phyloP scores from a whole-genome alignment of 768 basidiomycete species.

The Psilocybe cubensis region DNA sequence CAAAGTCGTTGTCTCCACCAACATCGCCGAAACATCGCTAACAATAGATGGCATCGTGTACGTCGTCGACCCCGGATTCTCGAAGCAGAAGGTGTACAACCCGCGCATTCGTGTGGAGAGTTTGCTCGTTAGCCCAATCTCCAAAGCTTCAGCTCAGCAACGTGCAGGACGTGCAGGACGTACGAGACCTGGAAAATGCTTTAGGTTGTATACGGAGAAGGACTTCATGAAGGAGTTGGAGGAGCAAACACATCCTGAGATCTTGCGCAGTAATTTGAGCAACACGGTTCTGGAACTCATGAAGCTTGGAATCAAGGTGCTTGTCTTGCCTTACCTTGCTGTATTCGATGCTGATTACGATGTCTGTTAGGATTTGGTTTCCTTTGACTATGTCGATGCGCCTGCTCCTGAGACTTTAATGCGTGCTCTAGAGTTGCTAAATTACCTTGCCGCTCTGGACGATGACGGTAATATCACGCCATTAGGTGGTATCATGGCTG shows the following conservation, averaged over 20 bases:
- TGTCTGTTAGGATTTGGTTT: conserved; percentile 69
- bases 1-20: conserved; percentile 94
- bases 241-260: conserved; percentile 98
- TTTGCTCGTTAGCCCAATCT: conserved; percentile 91
- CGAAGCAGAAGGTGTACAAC: conserved; percentile 98
- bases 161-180: conserved; percentile 95
- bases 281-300: conserved; percentile 93
- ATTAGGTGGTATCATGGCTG: conserved; percentile 91
- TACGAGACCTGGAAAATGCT: conserved; percentile 96
- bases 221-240: conserved; percentile 96
- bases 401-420: conserved; percentile 96
- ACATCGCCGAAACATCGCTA: conserved; percentile 96
- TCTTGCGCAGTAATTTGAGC: conserved; percentile 89
- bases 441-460: conserved; percentile 90
- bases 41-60: conserved; percentile 99
- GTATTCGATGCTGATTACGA: neutral
- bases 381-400: conserved; percentile 89
- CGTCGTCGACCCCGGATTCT: conserved; percentile 97
- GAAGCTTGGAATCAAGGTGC: conserved; percentile 89
- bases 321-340: conserved; percentile 7
- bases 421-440: conserved; percentile 93
- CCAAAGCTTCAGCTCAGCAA: conserved; percentile 96
- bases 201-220: conserved; percentile 94
- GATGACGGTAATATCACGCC: conserved; percentile 92
- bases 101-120: conserved; percentile 96